Conservation (phyloP, 345 rosid species). For the Citrus trifoliata region DNA sequence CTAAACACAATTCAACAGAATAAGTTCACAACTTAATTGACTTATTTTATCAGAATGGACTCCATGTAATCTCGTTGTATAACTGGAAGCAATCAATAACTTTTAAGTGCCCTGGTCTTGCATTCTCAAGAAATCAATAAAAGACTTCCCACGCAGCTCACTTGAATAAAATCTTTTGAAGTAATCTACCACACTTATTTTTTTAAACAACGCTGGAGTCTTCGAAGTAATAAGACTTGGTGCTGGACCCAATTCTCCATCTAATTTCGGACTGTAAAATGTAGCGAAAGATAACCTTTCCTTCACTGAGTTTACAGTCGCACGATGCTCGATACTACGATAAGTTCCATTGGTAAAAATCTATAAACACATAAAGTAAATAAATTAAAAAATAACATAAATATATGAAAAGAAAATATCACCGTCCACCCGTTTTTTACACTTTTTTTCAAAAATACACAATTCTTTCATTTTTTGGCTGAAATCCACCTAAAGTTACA, state of each 20-base stretch:
- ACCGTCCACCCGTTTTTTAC: too few relatives aligned
- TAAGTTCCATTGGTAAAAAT: constrained; percentile 22
- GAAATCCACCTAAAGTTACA: too few relatives aligned
- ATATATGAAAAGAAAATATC: too few relatives aligned
- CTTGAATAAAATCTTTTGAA: constrained; percentile 1
- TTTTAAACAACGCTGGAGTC: constrained; percentile 13
- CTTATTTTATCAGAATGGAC: too few relatives aligned
- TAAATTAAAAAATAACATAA: too few relatives aligned
- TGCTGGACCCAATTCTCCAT: background rate
- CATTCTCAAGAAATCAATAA: constrained; percentile 21
- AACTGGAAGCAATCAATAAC: background rate
- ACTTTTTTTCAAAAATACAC: too few relatives aligned
- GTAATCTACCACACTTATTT: constrained; percentile 3
- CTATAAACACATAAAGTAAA: background rate
- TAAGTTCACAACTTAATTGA: too few relatives aligned
- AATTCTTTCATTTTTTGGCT: too few relatives aligned
- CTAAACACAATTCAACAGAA: too few relatives aligned
- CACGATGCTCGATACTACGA: constrained; percentile 24
- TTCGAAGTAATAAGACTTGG: background rate
- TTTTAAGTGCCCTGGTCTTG: background rate
- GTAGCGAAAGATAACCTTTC: constrained; percentile 14
- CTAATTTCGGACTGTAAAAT: background rate
- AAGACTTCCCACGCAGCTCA: constrained; percentile 13
- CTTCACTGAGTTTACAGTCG: constrained; percentile 8
- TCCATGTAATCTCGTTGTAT: too few relatives aligned